Percentiles rank a stretch among this genome's conserved stretches.
These are phyloP conservation scores for Blastobotrys attinorum DNA, from an alignment of 805 yeast species.

Conservation along the genomic window DNA sequence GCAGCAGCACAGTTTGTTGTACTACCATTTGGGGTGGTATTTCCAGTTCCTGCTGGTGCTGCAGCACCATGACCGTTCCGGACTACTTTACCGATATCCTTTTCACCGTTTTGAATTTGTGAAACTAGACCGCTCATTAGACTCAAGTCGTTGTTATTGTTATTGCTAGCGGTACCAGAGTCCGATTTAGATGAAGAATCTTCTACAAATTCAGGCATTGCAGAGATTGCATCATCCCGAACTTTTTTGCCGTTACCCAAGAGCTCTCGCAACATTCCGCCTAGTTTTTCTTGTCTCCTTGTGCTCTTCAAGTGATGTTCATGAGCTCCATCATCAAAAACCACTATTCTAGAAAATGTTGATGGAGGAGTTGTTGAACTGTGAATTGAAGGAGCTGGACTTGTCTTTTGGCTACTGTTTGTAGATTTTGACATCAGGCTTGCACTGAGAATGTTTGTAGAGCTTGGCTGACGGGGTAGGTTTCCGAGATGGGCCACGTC, in stretches of 20 bases:
- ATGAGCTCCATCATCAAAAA: conserved; percentile 54
- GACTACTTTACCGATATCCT: conserved; percentile 27
- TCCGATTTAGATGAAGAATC: too few relatives aligned
- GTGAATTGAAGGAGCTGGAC: conserved; percentile 3
- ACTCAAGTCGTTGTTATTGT: conserved; percentile 18
- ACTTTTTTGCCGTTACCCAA: conserved; percentile 38
- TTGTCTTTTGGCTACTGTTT: not conserved
- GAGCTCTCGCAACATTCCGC: conserved; percentile 43
- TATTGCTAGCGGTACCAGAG: too few relatives aligned
- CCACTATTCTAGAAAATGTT: conserved; percentile 15
- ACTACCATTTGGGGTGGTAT: not conserved
- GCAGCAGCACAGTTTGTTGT: conserved; percentile 11
- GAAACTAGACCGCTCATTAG: conserved; percentile 29
- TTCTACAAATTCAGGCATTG: conserved; percentile 18
- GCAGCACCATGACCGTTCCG: conserved; percentile 16
- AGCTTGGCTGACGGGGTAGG: conserved; percentile 2
- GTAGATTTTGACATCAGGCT: not conserved
- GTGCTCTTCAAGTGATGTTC: conserved; percentile 73
- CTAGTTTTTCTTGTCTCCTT: conserved; percentile 36
- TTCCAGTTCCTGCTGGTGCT: not conserved
- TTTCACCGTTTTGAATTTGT: conserved; percentile 29
- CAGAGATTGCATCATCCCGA: conserved; percentile 24
- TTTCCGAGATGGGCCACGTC: too few relatives aligned
- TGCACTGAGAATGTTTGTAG: not conserved
- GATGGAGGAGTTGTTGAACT: not conserved